Conservation (phyloP, 257 asterid species). For the Galeopsis tetrahit region DNA sequence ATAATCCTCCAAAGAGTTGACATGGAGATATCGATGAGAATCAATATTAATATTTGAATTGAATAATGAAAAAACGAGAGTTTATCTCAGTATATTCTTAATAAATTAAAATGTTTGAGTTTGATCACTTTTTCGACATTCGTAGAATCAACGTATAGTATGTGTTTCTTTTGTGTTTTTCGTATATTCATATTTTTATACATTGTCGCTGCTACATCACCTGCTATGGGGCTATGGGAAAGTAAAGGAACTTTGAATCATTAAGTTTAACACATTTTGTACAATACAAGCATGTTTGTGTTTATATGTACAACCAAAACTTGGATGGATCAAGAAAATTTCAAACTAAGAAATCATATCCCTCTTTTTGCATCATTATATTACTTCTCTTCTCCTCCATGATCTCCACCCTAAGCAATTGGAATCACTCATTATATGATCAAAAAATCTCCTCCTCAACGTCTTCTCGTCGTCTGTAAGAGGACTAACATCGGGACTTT, state of each 20-base stretch:
- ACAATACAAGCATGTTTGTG: conserved; percentile 18
- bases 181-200: no score
- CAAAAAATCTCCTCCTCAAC: conserved; percentile 50
- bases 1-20: no score
- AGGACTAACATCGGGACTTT: conserved; percentile 39
- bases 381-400: conserved; percentile 58
- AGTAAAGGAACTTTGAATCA: neutral
- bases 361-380: neutral
- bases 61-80: no score
- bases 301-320: conserved; percentile 32
- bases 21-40: no score
- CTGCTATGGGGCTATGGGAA: neutral
- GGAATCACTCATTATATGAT: conserved; percentile 52
- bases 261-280: neutral
- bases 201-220: no score
- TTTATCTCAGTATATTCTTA: no score
- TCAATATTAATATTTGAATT: no score
- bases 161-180: no score
- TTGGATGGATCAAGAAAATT: neutral
- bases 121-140: no score
- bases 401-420: conserved; percentile 54
- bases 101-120: no score
- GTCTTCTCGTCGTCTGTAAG: conserved; percentile 28
- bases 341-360: conserved; percentile 1
- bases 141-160: no score